phyloP scores from a whole-genome alignment of 495 filamentous ascomycete species.

The Penicillium ochrochloron region DNA sequence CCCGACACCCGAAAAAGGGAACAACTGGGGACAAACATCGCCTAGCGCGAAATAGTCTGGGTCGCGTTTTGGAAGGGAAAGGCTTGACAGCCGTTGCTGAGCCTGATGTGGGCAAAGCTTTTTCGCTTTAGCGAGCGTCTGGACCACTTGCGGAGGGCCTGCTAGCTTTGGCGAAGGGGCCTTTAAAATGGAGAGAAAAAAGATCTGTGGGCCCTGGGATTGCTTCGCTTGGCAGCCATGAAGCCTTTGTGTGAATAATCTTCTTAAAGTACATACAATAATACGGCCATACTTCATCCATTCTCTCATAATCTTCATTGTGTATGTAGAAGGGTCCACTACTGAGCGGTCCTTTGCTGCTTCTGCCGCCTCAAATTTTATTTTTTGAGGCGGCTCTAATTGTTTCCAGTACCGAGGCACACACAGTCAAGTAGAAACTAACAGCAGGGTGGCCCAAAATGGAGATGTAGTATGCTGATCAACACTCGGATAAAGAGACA shows the following conservation, averaged over 20 bases:
- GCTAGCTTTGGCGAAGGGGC: neutral
- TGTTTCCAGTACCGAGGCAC: neutral
- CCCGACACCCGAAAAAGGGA: conserved; percentile 8
- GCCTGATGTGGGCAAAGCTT: conserved; percentile 25
- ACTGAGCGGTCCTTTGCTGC: conserved; percentile 1
- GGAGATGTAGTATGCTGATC: neutral
- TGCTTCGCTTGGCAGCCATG: conserved; percentile 10
- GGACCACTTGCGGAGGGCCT: conserved; percentile 16
- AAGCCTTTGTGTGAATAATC: neutral
- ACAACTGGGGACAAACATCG: conserved; percentile 17
- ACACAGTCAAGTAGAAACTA: neutral
- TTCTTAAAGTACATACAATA: too few relatives aligned
- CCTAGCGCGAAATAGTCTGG: conserved; percentile 20
- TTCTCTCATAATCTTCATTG: neutral
- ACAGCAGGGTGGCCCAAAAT: neutral
- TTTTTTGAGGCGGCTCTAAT: neutral
- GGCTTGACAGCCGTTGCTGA: conserved; percentile 36
- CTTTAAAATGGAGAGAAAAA: neutral
- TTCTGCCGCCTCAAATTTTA: neutral
- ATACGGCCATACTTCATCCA: too few relatives aligned
- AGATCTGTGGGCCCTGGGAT: neutral
- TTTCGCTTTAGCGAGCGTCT: conserved; percentile 14
- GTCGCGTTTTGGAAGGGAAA: conserved; percentile 18
- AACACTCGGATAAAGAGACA: neutral
- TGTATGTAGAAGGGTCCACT: neutral